Conservation (phyloP, 2,329 filamentous ascomycete genomes). For the Thielaviopsis musarum region DNA sequence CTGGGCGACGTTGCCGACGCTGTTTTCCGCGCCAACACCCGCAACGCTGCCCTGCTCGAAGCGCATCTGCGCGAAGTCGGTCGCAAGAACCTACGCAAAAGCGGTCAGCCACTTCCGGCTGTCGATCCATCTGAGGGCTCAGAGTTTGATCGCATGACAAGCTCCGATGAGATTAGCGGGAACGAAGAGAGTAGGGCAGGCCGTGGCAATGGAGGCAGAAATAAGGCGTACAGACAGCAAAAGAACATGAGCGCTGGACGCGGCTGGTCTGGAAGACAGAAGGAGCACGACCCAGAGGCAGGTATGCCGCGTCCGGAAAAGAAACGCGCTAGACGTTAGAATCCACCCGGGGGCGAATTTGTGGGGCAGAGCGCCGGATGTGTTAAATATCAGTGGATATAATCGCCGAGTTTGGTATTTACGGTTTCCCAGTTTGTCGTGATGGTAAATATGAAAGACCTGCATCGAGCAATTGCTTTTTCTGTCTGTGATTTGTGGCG, state of each 20-base stretch:
- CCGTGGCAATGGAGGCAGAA: neutral
- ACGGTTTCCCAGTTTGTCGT: too few species aligned
- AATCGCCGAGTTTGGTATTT: too few species aligned
- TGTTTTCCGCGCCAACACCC: conserved; percentile 56
- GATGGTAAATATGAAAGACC: too few species aligned
- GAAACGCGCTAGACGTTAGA: neutral
- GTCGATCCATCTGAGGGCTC: conserved; percentile 36
- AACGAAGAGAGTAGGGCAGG: neutral
- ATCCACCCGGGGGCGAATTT: too few species aligned
- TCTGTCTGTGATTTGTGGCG: too few species aligned
- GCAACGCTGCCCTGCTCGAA: conserved; percentile 56
- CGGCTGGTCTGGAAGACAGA: neutral
- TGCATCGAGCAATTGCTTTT: too few species aligned
- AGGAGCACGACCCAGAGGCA: neutral
- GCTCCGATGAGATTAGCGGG: neutral
- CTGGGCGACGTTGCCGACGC: conserved; percentile 62
- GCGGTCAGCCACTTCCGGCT: conserved; percentile 28
- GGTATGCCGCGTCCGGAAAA: neutral
- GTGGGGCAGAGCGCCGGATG: too few species aligned
- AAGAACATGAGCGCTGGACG: neutral
- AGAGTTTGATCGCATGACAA: conserved; percentile 28
- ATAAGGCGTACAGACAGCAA: neutral
- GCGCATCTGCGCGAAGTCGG: conserved; percentile 52
- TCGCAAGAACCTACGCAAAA: conserved; percentile 33
- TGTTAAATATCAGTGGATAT: too few species aligned